A percentile compares a stretch with the other conserved stretches of the same genome.
Conservation (phyloP, 306 rosid species). For the Fragaria iinumae region DNA sequence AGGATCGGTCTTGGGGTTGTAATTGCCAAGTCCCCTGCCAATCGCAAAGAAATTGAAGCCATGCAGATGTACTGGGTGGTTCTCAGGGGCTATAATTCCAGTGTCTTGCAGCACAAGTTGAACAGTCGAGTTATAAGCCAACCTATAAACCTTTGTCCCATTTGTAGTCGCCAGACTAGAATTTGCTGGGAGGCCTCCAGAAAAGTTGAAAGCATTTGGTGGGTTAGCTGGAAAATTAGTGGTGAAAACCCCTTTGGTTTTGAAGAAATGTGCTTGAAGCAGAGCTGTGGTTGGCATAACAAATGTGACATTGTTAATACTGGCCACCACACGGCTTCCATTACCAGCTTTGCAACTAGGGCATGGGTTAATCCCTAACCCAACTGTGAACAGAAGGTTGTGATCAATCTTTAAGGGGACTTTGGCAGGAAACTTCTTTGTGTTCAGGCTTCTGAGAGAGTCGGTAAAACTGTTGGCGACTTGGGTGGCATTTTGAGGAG, state of each 20-base stretch:
- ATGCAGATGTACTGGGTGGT: conserved; percentile 82
- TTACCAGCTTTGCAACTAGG: conserved; percentile 64
- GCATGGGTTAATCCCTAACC: conserved; percentile 69
- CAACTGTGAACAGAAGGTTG: conserved; percentile 57
- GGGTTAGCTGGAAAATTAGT: conserved; percentile 75
- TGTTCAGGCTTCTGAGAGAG: conserved; percentile 66
- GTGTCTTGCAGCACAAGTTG: conserved; percentile 75
- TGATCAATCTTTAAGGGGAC: conserved; percentile 67
- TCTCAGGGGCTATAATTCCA: conserved; percentile 62
- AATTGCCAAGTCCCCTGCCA: conserved; percentile 71
- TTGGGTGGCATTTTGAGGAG: conserved; percentile 73
- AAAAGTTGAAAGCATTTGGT: conserved; percentile 50
- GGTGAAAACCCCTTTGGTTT: conserved; percentile 59
- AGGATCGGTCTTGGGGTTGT: conserved; percentile 46
- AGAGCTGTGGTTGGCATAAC: conserved; percentile 74
- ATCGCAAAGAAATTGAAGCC: conserved; percentile 77
- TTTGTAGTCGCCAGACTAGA: conserved; percentile 35
- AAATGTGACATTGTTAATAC: conserved; percentile 73
- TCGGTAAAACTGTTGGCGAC: conserved; percentile 48
- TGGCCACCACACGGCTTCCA: conserved; percentile 73
- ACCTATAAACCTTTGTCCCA: conserved; percentile 58
- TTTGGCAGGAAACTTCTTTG: conserved; percentile 59
- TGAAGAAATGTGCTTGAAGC: conserved; percentile 78
- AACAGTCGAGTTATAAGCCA: conserved; percentile 55
- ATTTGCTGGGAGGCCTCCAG: conserved; percentile 45